Conservation (phyloP, 2,329 filamentous ascomycete genomes). For the Paracoccidioides brasiliensis region DNA sequence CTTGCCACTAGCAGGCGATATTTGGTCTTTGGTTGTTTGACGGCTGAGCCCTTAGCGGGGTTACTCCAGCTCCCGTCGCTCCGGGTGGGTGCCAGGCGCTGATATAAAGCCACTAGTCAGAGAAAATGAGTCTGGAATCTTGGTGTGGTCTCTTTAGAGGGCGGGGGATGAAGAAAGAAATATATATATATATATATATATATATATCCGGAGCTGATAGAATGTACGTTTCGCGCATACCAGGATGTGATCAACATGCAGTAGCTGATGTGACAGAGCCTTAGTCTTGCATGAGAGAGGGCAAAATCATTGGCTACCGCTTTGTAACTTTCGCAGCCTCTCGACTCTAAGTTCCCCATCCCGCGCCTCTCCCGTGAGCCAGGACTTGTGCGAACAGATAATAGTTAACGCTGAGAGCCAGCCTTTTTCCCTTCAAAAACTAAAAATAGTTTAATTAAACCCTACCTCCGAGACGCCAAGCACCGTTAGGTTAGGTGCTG, state of each 20-base stretch:
- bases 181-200: background rate
- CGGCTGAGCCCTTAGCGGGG: background rate
- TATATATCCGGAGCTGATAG: background rate
- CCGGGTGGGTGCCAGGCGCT: background rate
- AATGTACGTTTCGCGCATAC: background rate
- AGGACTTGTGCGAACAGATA: background rate
- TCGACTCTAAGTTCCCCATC: too few species aligned
- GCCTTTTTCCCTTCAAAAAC: background rate
- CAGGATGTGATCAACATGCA: background rate
- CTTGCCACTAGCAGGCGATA: constrained; percentile 34
- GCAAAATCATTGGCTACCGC: background rate
- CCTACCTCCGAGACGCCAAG: background rate
- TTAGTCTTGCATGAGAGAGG: background rate
- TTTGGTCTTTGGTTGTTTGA: constrained; percentile 1
- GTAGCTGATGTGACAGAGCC: background rate
- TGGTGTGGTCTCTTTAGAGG: background rate
- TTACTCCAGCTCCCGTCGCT: background rate
- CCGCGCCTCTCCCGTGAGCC: too few species aligned
- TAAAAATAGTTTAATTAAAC: background rate
- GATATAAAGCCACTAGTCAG: background rate
- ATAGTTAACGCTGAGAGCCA: too few species aligned
- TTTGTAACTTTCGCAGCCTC: too few species aligned
- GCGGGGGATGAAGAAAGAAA: background rate
- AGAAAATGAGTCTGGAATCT: background rate
- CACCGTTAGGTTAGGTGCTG: background rate